Evolutionary conservation across 2,329 filamentous ascomycete species (phyloP).

Genomic region (Rhexocercosporidium sp.): DNA sequence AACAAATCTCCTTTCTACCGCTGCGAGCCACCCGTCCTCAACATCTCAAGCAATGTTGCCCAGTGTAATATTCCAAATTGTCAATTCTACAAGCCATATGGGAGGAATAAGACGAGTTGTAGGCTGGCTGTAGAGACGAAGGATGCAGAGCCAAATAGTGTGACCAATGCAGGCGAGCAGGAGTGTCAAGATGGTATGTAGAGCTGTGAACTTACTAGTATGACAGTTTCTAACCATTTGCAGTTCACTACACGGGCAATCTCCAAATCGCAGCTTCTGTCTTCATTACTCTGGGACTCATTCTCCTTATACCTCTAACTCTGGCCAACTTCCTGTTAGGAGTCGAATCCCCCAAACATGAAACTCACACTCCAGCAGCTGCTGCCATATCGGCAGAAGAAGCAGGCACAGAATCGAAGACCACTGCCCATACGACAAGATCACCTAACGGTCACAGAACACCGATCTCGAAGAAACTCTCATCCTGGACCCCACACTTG

Average conservation of each 20-base stretch:
- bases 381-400: background rate
- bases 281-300: constrained; percentile 8
- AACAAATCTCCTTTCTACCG: constrained; percentile 14
- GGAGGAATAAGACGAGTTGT: constrained; percentile 14
- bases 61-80: constrained; percentile 3
- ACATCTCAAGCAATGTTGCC: background rate
- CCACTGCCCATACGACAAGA: background rate
- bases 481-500: background rate
- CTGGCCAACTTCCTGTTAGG: background rate
- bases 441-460: background rate
- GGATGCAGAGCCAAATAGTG: background rate
- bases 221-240: background rate
- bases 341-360: background rate
- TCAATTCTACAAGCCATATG: constrained; percentile 13
- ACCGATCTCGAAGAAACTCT: background rate
- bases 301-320: constrained; percentile 7
- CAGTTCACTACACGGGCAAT: constrained; percentile 17
- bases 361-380: background rate
- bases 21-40: constrained; percentile 6
- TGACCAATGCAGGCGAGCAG: background rate
- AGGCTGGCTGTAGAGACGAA: constrained; percentile 11
- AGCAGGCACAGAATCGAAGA: background rate
- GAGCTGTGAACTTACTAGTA: background rate
- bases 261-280: constrained; percentile 15
- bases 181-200: constrained; percentile 16